Percentiles rank a stretch among this genome's conserved stretches.
phyloP scores from a whole-genome alignment of 2,329 filamentous ascomycete genomes.

The Ophiostoma himal-ulmi region DNA sequence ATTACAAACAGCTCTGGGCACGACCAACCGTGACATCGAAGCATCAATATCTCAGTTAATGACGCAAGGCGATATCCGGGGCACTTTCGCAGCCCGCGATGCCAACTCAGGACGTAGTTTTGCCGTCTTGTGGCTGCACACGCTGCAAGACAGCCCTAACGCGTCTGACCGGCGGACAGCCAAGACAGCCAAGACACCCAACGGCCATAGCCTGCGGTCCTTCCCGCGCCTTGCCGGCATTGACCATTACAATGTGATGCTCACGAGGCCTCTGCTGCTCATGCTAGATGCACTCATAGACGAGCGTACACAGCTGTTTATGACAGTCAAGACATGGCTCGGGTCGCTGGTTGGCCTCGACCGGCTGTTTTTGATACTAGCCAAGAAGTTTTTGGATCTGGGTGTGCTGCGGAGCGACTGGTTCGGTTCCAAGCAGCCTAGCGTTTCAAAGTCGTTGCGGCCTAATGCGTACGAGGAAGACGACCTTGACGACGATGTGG shows the following conservation, averaged over 20 bases:
- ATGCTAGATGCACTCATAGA: conserved; percentile 73
- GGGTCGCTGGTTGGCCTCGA: conserved; percentile 59
- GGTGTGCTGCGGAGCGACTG: conserved; percentile 40
- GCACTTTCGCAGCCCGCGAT: conserved; percentile 42
- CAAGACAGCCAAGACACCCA: conserved; percentile 43
- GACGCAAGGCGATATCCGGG: conserved; percentile 47
- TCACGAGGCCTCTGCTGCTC: conserved; percentile 74
- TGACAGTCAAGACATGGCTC: conserved; percentile 76
- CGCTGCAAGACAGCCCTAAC: conserved; percentile 53
- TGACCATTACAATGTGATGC: conserved; percentile 64
- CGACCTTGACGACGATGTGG: conserved; percentile 66
- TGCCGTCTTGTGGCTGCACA: conserved; percentile 76
- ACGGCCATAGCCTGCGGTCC: conserved; percentile 30
- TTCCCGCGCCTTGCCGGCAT: conserved; percentile 46
- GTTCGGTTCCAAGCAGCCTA: conserved; percentile 18
- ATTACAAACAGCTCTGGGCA: conserved; percentile 66
- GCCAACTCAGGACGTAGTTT: conserved; percentile 65
- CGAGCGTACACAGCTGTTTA: conserved; percentile 65
- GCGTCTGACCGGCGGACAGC: conserved; percentile 44
- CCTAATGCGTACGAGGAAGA: conserved; percentile 28
- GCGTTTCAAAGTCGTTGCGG: conserved; percentile 29
- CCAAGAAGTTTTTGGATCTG: conserved; percentile 52
- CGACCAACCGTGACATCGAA: conserved; percentile 67
- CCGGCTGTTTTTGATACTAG: conserved; percentile 56
- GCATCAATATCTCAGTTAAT: conserved; percentile 68